phyloP scores from a whole-genome alignment of 108 stramenopile genomes.

The Cyclostephanos tholiformis region DNA sequence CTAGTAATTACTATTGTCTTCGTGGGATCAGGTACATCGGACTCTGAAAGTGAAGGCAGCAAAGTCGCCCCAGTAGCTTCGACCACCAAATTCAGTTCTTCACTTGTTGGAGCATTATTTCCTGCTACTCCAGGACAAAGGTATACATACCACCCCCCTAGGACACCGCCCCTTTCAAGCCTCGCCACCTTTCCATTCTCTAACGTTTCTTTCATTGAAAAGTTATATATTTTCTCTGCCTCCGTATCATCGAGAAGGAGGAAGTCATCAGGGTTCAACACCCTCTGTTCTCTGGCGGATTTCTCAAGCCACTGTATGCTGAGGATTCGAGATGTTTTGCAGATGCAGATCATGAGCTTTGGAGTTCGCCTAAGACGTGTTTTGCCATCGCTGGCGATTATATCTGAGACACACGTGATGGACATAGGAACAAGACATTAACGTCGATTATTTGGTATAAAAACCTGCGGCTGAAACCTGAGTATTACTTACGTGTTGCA shows the following conservation, averaged over 20 bases:
- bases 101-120: constrained; percentile 55
- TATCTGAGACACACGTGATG: constrained; percentile 15
- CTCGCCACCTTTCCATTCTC: constrained; percentile 46
- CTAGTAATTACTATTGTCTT: constrained; percentile 44
- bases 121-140: constrained; percentile 65
- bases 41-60: constrained; percentile 26
- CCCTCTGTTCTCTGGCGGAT: constrained; percentile 41
- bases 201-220: constrained; percentile 55
- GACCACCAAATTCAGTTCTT: constrained; percentile 53
- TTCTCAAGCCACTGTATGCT: constrained; percentile 62
- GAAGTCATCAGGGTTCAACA: constrained; percentile 36
- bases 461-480: background rate
- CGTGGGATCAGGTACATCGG: constrained; percentile 14
- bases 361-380: constrained; percentile 57
- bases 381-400: constrained; percentile 56
- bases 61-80: constrained; percentile 60
- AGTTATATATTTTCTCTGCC: constrained; percentile 58
- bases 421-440: background rate
- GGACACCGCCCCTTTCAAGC: constrained; percentile 36
- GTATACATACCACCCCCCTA: constrained; percentile 44
- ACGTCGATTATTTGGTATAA: background rate
- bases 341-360: constrained; percentile 68
- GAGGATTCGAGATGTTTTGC: constrained; percentile 54
- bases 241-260: constrained; percentile 48
- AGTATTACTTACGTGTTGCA: constrained; percentile 45